Conservation (phyloP, 2,329 filamentous ascomycete species). For the Akanthomyces dipterigenus region DNA sequence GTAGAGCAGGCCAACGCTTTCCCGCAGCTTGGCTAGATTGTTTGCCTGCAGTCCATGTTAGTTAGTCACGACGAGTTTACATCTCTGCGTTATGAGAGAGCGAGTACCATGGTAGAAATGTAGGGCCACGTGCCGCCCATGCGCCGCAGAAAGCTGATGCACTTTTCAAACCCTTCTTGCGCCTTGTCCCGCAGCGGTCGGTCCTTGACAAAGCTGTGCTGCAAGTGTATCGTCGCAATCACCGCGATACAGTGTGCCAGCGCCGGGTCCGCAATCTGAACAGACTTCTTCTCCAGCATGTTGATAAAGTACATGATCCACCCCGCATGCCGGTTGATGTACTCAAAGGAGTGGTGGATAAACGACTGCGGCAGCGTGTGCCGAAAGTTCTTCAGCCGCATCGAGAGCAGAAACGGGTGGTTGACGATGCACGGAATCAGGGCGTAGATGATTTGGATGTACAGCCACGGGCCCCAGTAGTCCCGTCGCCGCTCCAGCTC, state of each 20-base stretch:
- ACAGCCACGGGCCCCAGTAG: slow-evolving; percentile 48
- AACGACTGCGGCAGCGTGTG: slow-evolving; percentile 47
- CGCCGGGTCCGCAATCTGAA: slow-evolving; percentile 31
- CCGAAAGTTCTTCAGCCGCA: slow-evolving; percentile 45
- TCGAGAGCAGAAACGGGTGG: slow-evolving; percentile 45
- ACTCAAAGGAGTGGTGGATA: slow-evolving; percentile 45
- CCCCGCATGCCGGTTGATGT: slow-evolving; percentile 42
- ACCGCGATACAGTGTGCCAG: slow-evolving; percentile 41
- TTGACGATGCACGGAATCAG: slow-evolving; percentile 47
- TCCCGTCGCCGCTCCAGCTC: slow-evolving; percentile 37
- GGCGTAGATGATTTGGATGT: slow-evolving; percentile 46
- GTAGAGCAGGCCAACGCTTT: slow-evolving; percentile 22
- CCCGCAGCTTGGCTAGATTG: slow-evolving; percentile 24
- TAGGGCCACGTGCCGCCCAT: slow-evolving; percentile 21
- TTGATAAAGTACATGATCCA: slow-evolving; percentile 49
- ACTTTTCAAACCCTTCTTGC: slow-evolving; percentile 22
- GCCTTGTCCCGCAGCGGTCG: slow-evolving; percentile 17
- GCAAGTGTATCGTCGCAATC: slow-evolving; percentile 46
- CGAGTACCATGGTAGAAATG: slow-evolving; percentile 20
- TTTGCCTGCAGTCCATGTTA: slow-evolving; percentile 14
- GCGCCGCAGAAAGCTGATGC: slow-evolving; percentile 19
- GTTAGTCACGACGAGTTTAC: neutral
- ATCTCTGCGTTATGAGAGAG: neutral
- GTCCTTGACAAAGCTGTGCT: slow-evolving; percentile 41
- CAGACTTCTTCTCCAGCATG: slow-evolving; percentile 34